Evolutionary conservation across 1,139 yeast genomes (phyloP).

Genomic region (Nakaseomyces sp.): DNA sequence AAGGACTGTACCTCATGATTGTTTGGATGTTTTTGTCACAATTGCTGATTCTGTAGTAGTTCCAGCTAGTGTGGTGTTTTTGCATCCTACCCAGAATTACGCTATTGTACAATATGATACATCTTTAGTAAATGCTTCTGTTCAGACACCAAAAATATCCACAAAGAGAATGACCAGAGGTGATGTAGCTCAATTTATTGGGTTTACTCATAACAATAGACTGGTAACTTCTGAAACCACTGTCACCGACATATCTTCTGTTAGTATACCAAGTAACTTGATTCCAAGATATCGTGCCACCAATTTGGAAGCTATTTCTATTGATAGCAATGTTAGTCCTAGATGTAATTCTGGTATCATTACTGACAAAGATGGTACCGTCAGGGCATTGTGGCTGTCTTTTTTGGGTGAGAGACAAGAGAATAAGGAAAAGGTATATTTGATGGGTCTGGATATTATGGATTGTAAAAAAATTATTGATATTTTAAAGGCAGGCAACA

Average conservation of each 20-base stretch:
- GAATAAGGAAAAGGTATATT: conserved; percentile 51
- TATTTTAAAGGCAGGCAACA: conserved; percentile 42
- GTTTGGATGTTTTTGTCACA: conserved; percentile 68
- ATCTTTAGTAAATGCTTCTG: conserved; percentile 50
- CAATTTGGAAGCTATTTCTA: conserved; percentile 65
- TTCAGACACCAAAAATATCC: conserved; percentile 57
- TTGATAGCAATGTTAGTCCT: conserved; percentile 63
- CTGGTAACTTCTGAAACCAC: conserved; percentile 67
- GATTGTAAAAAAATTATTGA: conserved; percentile 53
- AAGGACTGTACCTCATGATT: conserved; percentile 72
- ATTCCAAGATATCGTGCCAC: conserved; percentile 82
- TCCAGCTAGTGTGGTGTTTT: conserved; percentile 71
- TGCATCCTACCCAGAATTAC: conserved; percentile 84
- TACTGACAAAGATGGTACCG: conserved; percentile 68
- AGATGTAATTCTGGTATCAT: conserved; percentile 77
- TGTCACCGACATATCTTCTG: conserved; percentile 66
- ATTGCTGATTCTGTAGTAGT: conserved; percentile 81
- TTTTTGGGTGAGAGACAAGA: conserved; percentile 65
- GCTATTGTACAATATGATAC: conserved; percentile 84
- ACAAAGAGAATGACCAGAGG: conserved; percentile 59
- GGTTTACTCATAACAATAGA: conserved; percentile 65
- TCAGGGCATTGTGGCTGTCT: conserved; percentile 78
- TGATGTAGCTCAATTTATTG: conserved; percentile 65
- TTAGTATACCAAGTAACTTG: conserved; percentile 62
- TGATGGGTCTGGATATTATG: conserved; percentile 72